Evolutionary conservation across 495 filamentous ascomycete genomes (phyloP), one percentile per base, ranked within the genome.

Genomic region (Neurospora cerealis): DNA sequence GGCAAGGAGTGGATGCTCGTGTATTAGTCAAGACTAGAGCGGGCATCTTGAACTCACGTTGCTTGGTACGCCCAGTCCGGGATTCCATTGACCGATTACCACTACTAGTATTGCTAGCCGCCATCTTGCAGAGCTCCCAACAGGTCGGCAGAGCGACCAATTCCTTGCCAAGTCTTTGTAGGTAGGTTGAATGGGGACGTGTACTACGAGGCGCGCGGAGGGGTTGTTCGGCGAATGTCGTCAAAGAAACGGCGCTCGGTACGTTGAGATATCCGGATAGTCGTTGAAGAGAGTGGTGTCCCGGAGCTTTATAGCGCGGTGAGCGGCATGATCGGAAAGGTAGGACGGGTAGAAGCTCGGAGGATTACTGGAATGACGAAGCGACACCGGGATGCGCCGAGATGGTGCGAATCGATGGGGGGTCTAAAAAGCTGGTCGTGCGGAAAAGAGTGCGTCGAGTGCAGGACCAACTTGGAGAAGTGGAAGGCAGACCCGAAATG

Each of bases 21-120:
- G 78, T 77, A 75, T 77, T 75, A 76, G 73, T 74, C 76, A 76
- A 79, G 36, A 69, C 6, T n/a, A 66, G 54, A 66, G 28, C 32
- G 54, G 54, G 54, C 54, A 34, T 66, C 54, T 66, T 34, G n/a
- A 74, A 92, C 92, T 91, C 86, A 94, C 92, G 87, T 85, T 94
- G 92, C 79, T 93, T 93, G 78, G 84, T 89, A 78, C 92, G 87
- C 76, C 92, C 92, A 73, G 88, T 89, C 72, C 92, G 91, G 77
- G 91, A 89, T 87, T 93, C 89, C 91, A 94, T 94, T 40, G 90
- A 85, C 71, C 90, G 90, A 82, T 81, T 86, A 78, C 86, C 86
- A 46, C 71, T 71, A 28, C 73, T 73, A 69, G 70, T 79, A 48
- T 77, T 74, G 69, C 75, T 79, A 73, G 89, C 86, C 85, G 89